Evolutionary conservation across 163 green algal species (phyloP).

Genomic region (Scenedesmus sp.): DNA sequence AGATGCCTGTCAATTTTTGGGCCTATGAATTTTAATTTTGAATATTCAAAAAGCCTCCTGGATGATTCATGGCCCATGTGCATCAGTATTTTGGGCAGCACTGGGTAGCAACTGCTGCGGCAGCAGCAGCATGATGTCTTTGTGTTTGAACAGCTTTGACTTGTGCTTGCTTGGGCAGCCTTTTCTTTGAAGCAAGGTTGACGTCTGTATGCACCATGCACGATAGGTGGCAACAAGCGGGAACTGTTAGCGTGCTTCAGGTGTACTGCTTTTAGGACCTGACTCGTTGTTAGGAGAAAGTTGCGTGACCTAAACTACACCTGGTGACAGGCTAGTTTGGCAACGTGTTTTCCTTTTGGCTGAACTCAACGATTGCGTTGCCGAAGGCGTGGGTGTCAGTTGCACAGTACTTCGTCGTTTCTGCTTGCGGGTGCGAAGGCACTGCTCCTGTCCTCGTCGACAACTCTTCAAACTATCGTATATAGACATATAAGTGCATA

Average conservation of each 20-base stretch:
- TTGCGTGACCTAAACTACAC: not conserved
- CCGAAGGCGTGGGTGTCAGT: not conserved
- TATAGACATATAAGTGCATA: not conserved
- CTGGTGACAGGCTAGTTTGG: not conserved
- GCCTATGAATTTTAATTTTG: too few relatives aligned
- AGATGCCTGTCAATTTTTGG: too few relatives aligned
- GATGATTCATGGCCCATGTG: not conserved
- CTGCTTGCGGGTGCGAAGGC: not conserved
- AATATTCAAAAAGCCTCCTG: too few relatives aligned
- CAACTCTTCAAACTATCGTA: not conserved
- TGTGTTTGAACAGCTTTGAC: not conserved
- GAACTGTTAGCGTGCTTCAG: not conserved
- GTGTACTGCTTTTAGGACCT: not conserved
- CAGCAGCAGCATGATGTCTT: not conserved
- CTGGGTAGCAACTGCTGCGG: not conserved
- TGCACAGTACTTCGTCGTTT: slow-evolving; percentile 14
- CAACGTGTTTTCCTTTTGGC: not conserved
- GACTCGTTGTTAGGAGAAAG: not conserved
- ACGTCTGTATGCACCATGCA: not conserved
- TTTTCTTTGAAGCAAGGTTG: too few relatives aligned
- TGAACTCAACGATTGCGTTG: not conserved
- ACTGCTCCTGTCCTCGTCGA: not conserved
- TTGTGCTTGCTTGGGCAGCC: not conserved
- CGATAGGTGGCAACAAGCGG: not conserved
- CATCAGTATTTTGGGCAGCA: not conserved